Percentiles rank a stretch among this genome's conserved stretches.
Evolutionary conservation across 129 eudicot genomes (phyloP).

Genomic region (Ambrosia trifida): DNA sequence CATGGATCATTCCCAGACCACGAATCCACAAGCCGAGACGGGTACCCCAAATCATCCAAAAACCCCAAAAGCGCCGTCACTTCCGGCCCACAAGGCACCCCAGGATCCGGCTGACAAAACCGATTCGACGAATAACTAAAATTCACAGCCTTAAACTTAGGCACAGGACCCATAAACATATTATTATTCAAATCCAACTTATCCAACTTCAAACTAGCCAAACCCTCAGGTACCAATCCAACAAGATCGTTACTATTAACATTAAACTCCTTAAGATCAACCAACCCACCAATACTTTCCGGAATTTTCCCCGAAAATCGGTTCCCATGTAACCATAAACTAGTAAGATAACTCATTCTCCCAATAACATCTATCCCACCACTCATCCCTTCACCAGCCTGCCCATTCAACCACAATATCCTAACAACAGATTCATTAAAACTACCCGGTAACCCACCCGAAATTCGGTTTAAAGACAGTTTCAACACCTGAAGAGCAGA

Average conservation of each 20-base stretch:
- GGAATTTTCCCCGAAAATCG: constrained; percentile 65
- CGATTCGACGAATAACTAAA: constrained; percentile 45
- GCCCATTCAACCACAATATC: constrained; percentile 66
- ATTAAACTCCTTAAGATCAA: constrained; percentile 45
- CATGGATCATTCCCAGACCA: constrained; percentile 72
- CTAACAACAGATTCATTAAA: constrained; percentile 48
- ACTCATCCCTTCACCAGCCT: constrained; percentile 48
- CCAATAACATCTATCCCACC: constrained; percentile 63
- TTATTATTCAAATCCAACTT: constrained; percentile 58
- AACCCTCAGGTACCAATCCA: constrained; percentile 54
- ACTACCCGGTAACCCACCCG: constrained; percentile 50
- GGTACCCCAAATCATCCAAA: constrained; percentile 46
- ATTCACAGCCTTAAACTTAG: constrained; percentile 49
- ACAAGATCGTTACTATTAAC: constrained; percentile 57
- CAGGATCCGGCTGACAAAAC: constrained; percentile 55
- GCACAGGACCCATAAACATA: constrained; percentile 68
- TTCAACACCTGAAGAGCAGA: constrained; percentile 47
- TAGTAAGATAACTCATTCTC: constrained; percentile 45
- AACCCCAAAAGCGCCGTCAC: constrained; percentile 52
- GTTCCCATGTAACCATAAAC: constrained; percentile 74
- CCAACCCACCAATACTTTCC: constrained; percentile 40
- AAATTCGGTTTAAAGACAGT: constrained; percentile 50
- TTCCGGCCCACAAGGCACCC: constrained; percentile 50
- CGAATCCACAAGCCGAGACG: constrained; percentile 42
- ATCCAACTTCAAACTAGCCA: constrained; percentile 43